Base-by-base conservation (phyloP, 768 basidiomycete genomes). In the Hypholoma sublateritium region DNA sequence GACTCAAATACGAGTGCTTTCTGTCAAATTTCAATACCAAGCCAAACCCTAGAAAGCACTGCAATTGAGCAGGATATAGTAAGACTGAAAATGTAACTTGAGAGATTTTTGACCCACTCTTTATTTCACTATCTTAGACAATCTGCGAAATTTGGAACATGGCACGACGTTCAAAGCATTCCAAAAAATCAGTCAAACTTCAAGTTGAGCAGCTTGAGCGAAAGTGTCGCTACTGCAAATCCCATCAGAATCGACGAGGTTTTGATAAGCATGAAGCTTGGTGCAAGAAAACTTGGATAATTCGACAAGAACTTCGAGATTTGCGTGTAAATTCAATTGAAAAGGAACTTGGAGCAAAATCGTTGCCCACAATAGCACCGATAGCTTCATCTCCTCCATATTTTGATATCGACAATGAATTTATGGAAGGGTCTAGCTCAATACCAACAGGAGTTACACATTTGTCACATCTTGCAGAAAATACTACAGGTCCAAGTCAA, bases 201-300 rank as follows among this genome's bases (percentile, higher is more conserved):
- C 37, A 39, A n/a, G 43, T 45, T 5, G 43, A 45, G 17, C 5
- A 45, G 43, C 43, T 45, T 45, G 4, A 45, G 2, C 2, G 22
- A 24, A 45, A 54, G 35, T 60, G 56, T 50, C 24, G 13, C 13
- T 60, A 60, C 45, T 60, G 59, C 51, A 60, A 55, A 14, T 42
- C 52, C 3, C 28, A 60, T 32, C 59, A 44, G 3, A 50, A 57
- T 57, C 24, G 32, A 2, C 43, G 52, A 34, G 55, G 52, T 12
- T 60, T 57, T 24, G 44, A 60, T 22, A 60, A 54, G 56, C 59
- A 60, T 47, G 35, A 42, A 50, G 55, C 47, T n/a, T 37, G 55
- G 16, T 60, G 59, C 32, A 60, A 57, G 42, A 44, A 13, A 36
- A 57, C 48, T 3, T 59, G 21, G 47, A 28, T 46, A 4, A 32